Evolutionary conservation across 1,284 basidiomycete genomes (phyloP).

Genomic region (Rhodofomes roseus): DNA sequence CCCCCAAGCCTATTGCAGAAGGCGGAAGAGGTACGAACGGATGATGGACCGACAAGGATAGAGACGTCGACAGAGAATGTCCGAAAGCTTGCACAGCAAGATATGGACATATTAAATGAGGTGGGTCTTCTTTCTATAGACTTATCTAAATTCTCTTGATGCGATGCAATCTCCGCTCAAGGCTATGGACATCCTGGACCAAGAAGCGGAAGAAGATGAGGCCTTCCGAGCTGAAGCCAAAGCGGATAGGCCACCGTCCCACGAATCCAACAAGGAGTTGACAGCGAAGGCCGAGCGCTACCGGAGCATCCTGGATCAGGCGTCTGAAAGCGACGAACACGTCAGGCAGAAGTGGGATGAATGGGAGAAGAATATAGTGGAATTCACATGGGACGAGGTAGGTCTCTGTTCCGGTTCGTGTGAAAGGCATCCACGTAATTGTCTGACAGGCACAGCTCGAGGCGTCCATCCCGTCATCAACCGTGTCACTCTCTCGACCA

Average conservation of each 20-base stretch:
- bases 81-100: constrained; percentile 60
- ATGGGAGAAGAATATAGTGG: constrained; percentile 73
- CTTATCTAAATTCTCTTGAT: constrained; percentile 1
- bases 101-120: constrained; percentile 70
- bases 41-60: constrained; percentile 74
- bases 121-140: constrained; percentile 36
- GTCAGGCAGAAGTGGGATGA: constrained; percentile 84
- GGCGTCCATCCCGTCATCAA: constrained; percentile 64
- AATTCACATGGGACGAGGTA: constrained; percentile 76
- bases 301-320: constrained; percentile 68
- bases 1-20: constrained; percentile 87
- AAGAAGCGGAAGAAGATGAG: constrained; percentile 89
- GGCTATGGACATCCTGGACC: constrained; percentile 86
- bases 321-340: constrained; percentile 69
- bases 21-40: constrained; percentile 79
- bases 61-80: constrained; percentile 75
- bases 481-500: constrained; percentile 34
- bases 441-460: constrained; percentile 61
- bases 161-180: constrained; percentile 26
- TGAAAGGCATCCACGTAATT: not conserved
- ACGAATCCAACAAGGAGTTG: constrained; percentile 76
- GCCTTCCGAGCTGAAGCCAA: constrained; percentile 46
- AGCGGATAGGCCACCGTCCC: constrained; percentile 60
- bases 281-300: constrained; percentile 71
- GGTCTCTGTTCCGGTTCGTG: constrained; percentile 9